These are phyloP conservation scores for Emmonsia crescens DNA, from an alignment of 2,329 filamentous ascomycete genomes.

Conservation along the genomic window DNA sequence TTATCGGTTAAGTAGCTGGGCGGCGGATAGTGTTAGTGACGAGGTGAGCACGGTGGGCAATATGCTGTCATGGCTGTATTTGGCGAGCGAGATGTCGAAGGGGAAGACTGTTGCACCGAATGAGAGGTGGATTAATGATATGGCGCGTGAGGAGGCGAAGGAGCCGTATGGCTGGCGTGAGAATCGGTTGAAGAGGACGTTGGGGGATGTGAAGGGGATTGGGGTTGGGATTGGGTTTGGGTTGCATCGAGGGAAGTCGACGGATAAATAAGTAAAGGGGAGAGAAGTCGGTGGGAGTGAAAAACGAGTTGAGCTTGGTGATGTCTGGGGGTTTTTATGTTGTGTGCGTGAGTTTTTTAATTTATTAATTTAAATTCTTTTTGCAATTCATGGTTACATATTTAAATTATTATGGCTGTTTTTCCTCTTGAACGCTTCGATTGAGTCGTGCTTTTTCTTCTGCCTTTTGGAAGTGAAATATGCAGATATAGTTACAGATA, in stretches of 20 bases:
- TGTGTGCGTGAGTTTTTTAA: too few species aligned
- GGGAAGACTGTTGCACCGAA: slow-evolving; percentile 48
- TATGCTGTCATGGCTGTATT: slow-evolving; percentile 63
- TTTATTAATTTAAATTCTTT: too few species aligned
- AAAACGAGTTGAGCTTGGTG: too few species aligned
- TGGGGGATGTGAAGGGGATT: not conserved
- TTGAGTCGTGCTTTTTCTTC: too few species aligned
- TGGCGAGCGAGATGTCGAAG: slow-evolving; percentile 57
- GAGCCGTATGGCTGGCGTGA: slow-evolving; percentile 49
- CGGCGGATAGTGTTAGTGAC: slow-evolving; percentile 58
- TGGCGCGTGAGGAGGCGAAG: slow-evolving; percentile 56
- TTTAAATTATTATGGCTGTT: too few species aligned
- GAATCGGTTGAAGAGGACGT: slow-evolving; percentile 42
- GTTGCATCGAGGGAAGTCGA: not conserved
- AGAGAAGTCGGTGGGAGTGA: too few species aligned
- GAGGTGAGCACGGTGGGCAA: slow-evolving; percentile 76
- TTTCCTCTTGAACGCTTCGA: too few species aligned
- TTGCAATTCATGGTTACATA: too few species aligned
- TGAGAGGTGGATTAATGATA: slow-evolving; percentile 60
- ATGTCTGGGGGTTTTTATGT: too few species aligned
- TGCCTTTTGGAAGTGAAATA: too few species aligned
- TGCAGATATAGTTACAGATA: too few species aligned
- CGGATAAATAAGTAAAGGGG: not conserved
- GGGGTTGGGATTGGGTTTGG: not conserved
- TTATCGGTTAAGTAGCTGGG: slow-evolving; percentile 54